Conservation (phyloP, 306 rosid species). For the Clitoria ternatea region DNA sequence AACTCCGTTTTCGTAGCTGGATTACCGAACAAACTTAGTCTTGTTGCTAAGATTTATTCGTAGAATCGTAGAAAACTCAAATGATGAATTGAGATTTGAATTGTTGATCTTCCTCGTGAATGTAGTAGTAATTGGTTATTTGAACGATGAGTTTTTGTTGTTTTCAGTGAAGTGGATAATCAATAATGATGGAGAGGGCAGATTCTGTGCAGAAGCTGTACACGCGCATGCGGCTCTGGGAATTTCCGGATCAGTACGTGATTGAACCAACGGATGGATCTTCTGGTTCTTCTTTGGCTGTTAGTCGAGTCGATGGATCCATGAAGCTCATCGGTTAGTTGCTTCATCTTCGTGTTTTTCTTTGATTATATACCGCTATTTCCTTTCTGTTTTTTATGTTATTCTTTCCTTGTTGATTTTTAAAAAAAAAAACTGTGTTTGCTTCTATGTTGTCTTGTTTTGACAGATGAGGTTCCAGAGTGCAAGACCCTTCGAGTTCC, state of each 20-base stretch:
- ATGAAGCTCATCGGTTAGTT: constrained; percentile 69
- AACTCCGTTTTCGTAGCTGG: too few species aligned
- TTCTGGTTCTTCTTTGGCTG: constrained; percentile 67
- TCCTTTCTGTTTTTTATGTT: not conserved
- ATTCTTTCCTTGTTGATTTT: not conserved
- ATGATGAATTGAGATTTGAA: not conserved
- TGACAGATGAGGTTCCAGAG: constrained; percentile 78
- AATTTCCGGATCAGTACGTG: constrained; percentile 81
- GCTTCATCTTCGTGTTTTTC: not conserved
- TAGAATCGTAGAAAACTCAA: not conserved
- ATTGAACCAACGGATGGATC: constrained; percentile 94
- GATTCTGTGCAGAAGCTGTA: constrained; percentile 83
- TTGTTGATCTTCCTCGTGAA: not conserved
- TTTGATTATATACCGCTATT: not conserved
- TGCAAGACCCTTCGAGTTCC: constrained; percentile 68
- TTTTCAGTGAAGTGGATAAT: constrained; percentile 33
- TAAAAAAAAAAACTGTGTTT: too few species aligned
- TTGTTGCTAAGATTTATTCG: not conserved
- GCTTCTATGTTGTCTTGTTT: constrained; percentile 7
- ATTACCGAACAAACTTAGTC: too few species aligned
- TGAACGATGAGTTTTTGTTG: not conserved
- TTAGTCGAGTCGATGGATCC: constrained; percentile 73
- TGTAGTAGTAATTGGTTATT: not conserved
- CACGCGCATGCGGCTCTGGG: constrained; percentile 90
- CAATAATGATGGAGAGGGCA: constrained; percentile 79